A percentile compares a stretch with the other conserved stretches of the same genome.
phyloP scores from a whole-genome alignment of 495 filamentous ascomycete species.

The Penicillium steckii region DNA sequence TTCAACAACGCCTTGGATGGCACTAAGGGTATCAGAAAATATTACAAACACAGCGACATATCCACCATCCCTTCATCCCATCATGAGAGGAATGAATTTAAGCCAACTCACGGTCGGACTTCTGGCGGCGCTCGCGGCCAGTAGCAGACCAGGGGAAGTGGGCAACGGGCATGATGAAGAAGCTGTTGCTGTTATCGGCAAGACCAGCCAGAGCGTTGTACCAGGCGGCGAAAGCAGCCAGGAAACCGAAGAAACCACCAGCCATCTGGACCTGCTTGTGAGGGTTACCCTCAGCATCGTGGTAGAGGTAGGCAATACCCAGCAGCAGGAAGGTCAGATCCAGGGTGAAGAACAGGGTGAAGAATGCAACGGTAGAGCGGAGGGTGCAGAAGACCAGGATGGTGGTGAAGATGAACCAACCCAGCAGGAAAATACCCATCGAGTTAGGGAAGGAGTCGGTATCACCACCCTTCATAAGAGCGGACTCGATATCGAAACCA shows the following conservation, averaged over 20 bases:
- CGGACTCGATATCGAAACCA: constrained; percentile 58
- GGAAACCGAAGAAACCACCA: constrained; percentile 83
- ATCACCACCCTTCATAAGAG: constrained; percentile 17
- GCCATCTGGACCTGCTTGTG: constrained; percentile 63
- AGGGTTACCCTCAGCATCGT: constrained; percentile 36
- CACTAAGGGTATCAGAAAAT: constrained; percentile 41
- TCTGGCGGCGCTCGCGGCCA: constrained; percentile 60
- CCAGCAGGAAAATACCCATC: constrained; percentile 83
- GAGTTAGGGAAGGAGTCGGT: constrained; percentile 57
- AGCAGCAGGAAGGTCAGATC: constrained; percentile 92
- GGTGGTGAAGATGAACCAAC: constrained; percentile 98
- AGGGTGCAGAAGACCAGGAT: constrained; percentile 86
- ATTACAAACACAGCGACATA: constrained; percentile 21
- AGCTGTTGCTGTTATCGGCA: constrained; percentile 81
- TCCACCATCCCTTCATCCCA: constrained; percentile 2
- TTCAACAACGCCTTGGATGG: constrained; percentile 1
- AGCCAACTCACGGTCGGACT: constrained; percentile 41
- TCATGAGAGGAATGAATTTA: constrained; percentile 17
- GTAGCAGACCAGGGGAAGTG: constrained; percentile 98
- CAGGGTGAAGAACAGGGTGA: constrained; percentile 89
- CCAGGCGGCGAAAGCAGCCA: constrained; percentile 92
- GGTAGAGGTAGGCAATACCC: constrained; percentile 66
- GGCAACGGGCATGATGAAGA: constrained; percentile 92
- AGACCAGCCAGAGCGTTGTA: constrained; percentile 97
- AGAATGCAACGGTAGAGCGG: constrained; percentile 94